phyloP scores from a whole-genome alignment of 1,284 basidiomycete species.

The Grifola frondosa region DNA sequence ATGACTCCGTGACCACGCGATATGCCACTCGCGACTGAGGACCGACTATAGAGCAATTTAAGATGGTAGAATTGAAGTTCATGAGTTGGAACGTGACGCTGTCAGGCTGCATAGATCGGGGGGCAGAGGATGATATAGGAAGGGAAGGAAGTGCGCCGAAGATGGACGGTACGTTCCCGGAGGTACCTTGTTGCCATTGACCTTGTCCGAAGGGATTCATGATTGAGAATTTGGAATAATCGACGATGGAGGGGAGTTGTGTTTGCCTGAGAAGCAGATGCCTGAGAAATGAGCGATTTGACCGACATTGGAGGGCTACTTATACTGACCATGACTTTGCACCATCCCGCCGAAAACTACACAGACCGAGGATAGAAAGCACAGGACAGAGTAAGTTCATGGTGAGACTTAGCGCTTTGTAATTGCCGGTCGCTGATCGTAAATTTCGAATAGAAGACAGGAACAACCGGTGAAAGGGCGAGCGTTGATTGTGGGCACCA shows the following conservation, averaged over 20 bases:
- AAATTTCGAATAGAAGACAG: too few species aligned
- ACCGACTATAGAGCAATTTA: slow-evolving; percentile 54
- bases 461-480: too few species aligned
- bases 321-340: too few species aligned
- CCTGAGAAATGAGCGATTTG: too few species aligned
- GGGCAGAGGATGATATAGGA: slow-evolving; percentile 17
- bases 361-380: too few species aligned
- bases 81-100: slow-evolving; percentile 50
- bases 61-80: slow-evolving; percentile 46
- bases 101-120: slow-evolving; percentile 32
- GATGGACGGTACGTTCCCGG: slow-evolving; percentile 43
- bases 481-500: too few species aligned
- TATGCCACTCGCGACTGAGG: slow-evolving; percentile 37
- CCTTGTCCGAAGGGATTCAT: slow-evolving; percentile 33
- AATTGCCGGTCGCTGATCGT: too few species aligned
- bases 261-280: slow-evolving; percentile 1
- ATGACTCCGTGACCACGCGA: slow-evolving; percentile 43
- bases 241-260: background rate
- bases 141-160: slow-evolving; percentile 64
- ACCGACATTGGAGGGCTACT: too few species aligned
- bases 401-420: too few species aligned
- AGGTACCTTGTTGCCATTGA: slow-evolving; percentile 22
- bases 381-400: too few species aligned
- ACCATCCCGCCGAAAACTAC: too few species aligned
- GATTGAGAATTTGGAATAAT: background rate